Conservation (phyloP, 2,329 filamentous ascomycete species). For the Aphanocladium album region DNA sequence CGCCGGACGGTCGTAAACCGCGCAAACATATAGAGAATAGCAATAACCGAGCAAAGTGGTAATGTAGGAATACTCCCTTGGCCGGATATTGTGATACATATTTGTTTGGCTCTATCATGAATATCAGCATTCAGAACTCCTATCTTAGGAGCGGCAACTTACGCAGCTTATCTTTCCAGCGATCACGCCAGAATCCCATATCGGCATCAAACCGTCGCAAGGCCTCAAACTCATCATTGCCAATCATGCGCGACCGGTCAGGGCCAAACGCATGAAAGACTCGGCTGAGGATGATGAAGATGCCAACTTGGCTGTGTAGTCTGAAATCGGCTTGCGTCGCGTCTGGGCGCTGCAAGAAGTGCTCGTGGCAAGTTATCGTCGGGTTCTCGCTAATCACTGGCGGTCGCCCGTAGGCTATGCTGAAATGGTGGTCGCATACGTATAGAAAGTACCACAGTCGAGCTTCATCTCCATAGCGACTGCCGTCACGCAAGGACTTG, state of each 20-base stretch:
- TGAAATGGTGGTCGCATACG: conserved; percentile 62
- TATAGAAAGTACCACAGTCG: conserved; percentile 60
- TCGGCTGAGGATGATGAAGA: conserved; percentile 56
- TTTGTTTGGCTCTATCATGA: conserved; percentile 34
- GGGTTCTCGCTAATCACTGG: conserved; percentile 55
- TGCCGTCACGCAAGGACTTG: conserved; percentile 38
- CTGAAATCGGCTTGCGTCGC: conserved; percentile 51
- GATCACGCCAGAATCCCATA: conserved; percentile 30
- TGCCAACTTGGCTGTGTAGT: conserved; percentile 53
- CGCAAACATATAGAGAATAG: conserved; percentile 45
- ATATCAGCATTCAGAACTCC: conserved; percentile 13
- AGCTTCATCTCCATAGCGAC: conserved; percentile 48
- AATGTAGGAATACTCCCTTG: conserved; percentile 45
- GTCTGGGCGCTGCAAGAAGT: conserved; percentile 44
- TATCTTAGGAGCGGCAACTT: neutral
- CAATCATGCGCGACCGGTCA: conserved; percentile 38
- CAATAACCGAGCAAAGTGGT: conserved; percentile 46
- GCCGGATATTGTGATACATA: conserved; percentile 44
- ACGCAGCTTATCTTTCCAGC: conserved; percentile 32
- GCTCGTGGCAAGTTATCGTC: conserved; percentile 52
- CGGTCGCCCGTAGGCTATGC: conserved; percentile 55
- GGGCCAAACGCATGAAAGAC: conserved; percentile 54
- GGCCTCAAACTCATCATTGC: conserved; percentile 28
- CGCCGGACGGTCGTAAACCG: conserved; percentile 23
- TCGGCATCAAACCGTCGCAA: conserved; percentile 25